Base-by-base conservation (phyloP, 345 rosid genomes). In the Theobroma cacao region DNA sequence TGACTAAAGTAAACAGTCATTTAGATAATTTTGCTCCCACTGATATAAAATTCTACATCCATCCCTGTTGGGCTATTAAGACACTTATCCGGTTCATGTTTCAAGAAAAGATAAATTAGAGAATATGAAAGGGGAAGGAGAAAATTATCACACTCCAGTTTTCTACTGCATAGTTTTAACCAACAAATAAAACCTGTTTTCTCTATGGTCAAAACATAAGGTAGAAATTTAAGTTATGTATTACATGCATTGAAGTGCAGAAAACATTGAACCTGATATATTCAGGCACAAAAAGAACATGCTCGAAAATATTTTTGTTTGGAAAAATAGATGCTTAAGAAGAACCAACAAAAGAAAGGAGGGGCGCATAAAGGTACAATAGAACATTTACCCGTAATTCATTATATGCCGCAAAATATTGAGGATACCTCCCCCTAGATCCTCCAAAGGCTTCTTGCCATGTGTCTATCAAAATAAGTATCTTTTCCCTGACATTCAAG, bases 401-500 rank as follows among this genome's bases (percentile, higher is more conserved):
- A 79, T 91, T 93, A 78, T 90, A 97, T 72, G 98, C 97, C 72
- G 88, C 87, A 85, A 85, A 83, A 78, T 88, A 97, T 80, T 93
- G 99, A 83, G 98, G 98, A 87, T 81, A 93, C 87, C 84, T 87
- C 75, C 98, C 99, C 30, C 87, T 68, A 1, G 90, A 80, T 78
- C 97, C 99, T 38, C 94, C 98, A 70, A 93, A 86, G 85, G 98
- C 98, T 84, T 84, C 86, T 82, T 84, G 89, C 89, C 89, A 87
- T 59, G 86, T 79, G 80, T 87, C 87, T 75, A 87, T 80, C 71
- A 87, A 86, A 77, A 79, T 80, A 79, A 97, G 93, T 86, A 97
- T 93, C 89, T 90, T 94, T 85, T 97, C 99, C 83, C 95, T 86
- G 34, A 97, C 99, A 79, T 82, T 88, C 85, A 94, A 86, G 75